phyloP scores from a whole-genome alignment of 1,284 basidiomycete species.

The Tremellales sp. region DNA sequence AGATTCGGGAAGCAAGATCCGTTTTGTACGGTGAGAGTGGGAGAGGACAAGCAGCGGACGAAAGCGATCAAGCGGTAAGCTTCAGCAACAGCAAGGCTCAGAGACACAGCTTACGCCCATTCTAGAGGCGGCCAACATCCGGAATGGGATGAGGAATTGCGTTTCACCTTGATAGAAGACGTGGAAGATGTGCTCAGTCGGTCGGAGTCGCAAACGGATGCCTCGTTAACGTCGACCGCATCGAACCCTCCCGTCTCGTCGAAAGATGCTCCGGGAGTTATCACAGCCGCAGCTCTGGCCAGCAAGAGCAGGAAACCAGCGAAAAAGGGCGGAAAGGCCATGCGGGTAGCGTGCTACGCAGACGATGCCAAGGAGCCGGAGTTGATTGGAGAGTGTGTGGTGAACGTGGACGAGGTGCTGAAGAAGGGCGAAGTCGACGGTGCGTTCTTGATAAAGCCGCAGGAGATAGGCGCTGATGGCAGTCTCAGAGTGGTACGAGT shows the following conservation, averaged over 20 bases:
- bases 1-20: conserved; percentile 98
- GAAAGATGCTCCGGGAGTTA: conserved; percentile 24
- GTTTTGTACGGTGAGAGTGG: conserved; percentile 76
- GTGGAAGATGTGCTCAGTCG: conserved; percentile 61
- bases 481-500: conserved; percentile 81
- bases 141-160: conserved; percentile 97
- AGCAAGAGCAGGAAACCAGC: conserved; percentile 52
- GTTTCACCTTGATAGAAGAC: conserved; percentile 86
- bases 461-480: not conserved
- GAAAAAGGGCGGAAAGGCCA: conserved; percentile 55
- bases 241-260: conserved; percentile 59
- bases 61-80: conserved; percentile 72
- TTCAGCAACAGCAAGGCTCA: not conserved
- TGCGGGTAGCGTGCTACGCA: conserved; percentile 85
- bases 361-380: conserved; percentile 94
- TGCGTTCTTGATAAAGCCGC: conserved; percentile 51
- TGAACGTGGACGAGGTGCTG: conserved; percentile 84
- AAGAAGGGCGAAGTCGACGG: conserved; percentile 96
- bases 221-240: conserved; percentile 45
- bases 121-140: conserved; percentile 89
- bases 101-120: conserved; percentile 4
- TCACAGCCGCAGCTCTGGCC: conserved; percentile 50
- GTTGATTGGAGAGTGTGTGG: conserved; percentile 84
- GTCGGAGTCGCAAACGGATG: conserved; percentile 50
- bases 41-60: conserved; percentile 76